These are phyloP conservation scores for Aspergillus coremiiformis DNA, from an alignment of 495 filamentous ascomycete species.

Conservation along the genomic window DNA sequence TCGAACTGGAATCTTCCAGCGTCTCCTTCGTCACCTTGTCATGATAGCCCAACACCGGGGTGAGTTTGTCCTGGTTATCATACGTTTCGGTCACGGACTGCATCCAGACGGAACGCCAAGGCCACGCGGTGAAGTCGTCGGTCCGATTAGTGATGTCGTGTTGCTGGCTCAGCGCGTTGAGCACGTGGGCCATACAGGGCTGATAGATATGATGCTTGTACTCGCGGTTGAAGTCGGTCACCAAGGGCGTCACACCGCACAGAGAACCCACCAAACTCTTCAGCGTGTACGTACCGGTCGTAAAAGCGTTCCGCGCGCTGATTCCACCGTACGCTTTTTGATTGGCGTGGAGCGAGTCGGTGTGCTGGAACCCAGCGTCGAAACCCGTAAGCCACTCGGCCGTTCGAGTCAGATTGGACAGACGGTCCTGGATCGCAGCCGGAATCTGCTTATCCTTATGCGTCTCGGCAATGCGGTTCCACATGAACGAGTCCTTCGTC, in stretches of 20 bases:
- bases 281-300: constrained; percentile 41
- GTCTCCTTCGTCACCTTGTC: constrained; percentile 36
- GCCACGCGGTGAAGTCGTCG: constrained; percentile 24
- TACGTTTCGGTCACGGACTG: constrained; percentile 44
- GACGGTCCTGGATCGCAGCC: constrained; percentile 18
- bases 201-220: constrained; percentile 43
- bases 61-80: constrained; percentile 37
- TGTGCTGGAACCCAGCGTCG: constrained; percentile 29
- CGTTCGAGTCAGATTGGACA: constrained; percentile 37
- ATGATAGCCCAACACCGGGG: constrained; percentile 34
- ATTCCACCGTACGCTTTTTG: constrained; percentile 31
- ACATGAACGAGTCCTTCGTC: constrained; percentile 34
- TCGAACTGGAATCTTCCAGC: constrained; percentile 30
- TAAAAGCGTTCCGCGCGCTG: constrained; percentile 36
- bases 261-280: constrained; percentile 42
- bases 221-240: constrained; percentile 45
- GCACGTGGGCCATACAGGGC: constrained; percentile 40
- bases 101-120: constrained; percentile 44
- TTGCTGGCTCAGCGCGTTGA: constrained; percentile 33
- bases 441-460: constrained; percentile 25
- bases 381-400: constrained; percentile 39
- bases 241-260: constrained; percentile 40
- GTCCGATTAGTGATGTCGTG: constrained; percentile 18
- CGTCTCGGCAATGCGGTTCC: constrained; percentile 32
- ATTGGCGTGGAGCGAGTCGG: constrained; percentile 7